These are phyloP conservation scores for Ammopiptanthus mongolicus DNA, from an alignment of 306 rosid genomes.

Conservation along the genomic window DNA sequence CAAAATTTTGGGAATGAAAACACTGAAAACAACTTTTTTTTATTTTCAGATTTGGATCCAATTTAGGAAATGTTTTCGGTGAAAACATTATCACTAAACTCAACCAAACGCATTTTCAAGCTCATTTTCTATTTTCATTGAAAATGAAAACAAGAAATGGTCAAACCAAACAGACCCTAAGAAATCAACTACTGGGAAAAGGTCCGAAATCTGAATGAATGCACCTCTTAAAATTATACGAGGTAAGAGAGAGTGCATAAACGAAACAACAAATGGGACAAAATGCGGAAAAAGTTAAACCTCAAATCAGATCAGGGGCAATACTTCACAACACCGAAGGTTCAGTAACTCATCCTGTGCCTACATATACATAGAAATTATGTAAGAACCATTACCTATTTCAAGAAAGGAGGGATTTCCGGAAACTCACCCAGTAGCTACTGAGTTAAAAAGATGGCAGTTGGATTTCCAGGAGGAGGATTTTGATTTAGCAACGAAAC, in stretches of 20 bases:
- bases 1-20: too few relatives aligned
- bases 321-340: not conserved
- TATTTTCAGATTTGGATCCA: too few relatives aligned
- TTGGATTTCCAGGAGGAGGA: slow-evolving; percentile 92
- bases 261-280: not conserved
- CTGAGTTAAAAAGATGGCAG: slow-evolving; percentile 67
- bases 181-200: not conserved
- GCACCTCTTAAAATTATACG: too few relatives aligned
- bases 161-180: too few relatives aligned
- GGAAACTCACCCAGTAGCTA: slow-evolving; percentile 26
- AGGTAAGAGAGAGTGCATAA: not conserved
- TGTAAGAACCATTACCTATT: not conserved
- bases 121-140: too few relatives aligned
- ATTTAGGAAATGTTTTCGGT: too few relatives aligned
- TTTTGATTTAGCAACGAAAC: slow-evolving; percentile 52
- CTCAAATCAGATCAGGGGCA: not conserved
- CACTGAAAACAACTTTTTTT: too few relatives aligned
- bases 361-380: not conserved
- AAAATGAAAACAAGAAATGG: too few relatives aligned
- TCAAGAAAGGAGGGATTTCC: not conserved
- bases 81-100: too few relatives aligned
- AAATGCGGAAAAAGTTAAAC: not conserved
- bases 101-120: too few relatives aligned
- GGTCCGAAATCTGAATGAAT: not conserved
- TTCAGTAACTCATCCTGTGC: not conserved